These are phyloP conservation scores for Xylariaceae sp. DNA, from an alignment of 2,329 filamentous ascomycete genomes.

Conservation along the genomic window DNA sequence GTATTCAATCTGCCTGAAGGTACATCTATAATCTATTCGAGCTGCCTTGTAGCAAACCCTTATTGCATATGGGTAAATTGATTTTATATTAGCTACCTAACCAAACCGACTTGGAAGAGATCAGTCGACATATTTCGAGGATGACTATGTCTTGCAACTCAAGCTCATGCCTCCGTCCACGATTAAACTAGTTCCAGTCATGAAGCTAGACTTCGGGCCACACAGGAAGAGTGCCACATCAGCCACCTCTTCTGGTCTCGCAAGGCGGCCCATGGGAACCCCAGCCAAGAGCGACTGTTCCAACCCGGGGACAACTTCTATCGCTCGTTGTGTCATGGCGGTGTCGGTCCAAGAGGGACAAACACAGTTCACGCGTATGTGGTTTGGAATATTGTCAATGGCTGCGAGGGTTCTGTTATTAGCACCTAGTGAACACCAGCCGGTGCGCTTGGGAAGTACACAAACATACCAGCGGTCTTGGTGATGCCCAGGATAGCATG, in stretches of 20 bases:
- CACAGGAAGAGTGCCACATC: slow-evolving; percentile 10
- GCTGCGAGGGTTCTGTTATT: slow-evolving; percentile 3
- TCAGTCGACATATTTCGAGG: no score
- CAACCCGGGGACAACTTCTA: not conserved
- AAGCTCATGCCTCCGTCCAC: slow-evolving; percentile 9
- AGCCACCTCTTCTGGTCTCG: slow-evolving; percentile 9
- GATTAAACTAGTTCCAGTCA: slow-evolving; percentile 3
- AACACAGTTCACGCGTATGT: slow-evolving; percentile 19
- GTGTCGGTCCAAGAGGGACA: slow-evolving; percentile 15
- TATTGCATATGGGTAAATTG: no score
- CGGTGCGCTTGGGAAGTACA: no score
- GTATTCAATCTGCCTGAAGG: no score
- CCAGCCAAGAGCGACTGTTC: not conserved
- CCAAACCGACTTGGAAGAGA: no score
- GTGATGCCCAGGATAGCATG: slow-evolving; percentile 15
- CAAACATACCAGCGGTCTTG: slow-evolving; percentile 16
- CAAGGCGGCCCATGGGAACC: slow-evolving; percentile 16
- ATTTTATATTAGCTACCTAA: no score
- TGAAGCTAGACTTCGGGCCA: slow-evolving; percentile 10
- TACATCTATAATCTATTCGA: no score
- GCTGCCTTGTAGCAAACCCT: no score
- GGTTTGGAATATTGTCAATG: slow-evolving; percentile 2
- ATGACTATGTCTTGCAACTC: not conserved
- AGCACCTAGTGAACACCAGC: not conserved
- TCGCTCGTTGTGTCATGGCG: slow-evolving; percentile 1